Evolutionary conservation across 2,329 filamentous ascomycete species (phyloP), one percentile per base, ranked within the genome.

Genomic region (Arthrobotrys sinensis): DNA sequence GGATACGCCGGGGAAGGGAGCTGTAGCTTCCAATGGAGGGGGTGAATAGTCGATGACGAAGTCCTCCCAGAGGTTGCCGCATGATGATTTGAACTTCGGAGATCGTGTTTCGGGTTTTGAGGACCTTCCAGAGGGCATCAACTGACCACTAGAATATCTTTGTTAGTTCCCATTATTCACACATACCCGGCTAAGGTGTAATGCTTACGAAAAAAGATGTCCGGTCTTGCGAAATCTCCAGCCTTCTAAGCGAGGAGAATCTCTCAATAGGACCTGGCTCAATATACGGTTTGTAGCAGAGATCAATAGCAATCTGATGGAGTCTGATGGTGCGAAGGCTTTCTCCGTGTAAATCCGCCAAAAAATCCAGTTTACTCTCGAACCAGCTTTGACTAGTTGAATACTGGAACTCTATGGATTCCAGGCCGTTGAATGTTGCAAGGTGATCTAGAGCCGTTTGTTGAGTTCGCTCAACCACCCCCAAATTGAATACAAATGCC

Each of bases 51-150:
- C 4, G 60, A n/a, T 32, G 45, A 8, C 19, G n/a, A 16, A 3
- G 10, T 11, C 63, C 16, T 19, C 4, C 19, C 12, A 11, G 4
- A 3, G 14, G 50, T n/a, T 40, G 14, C 6, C 16, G 32, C 64
- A 76, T 69, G 6, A 12, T 55, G 21, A 76, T 55, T 24, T 69
- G 43, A 24, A 76, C 45, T 50, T 76, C 72, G 14, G 50, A 55
- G 34, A 76, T 76, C 3, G 64, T 76, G 10, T 28, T 57, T 14
- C n/a, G 19, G 10, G 12, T 32, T 4, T 43, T 38, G 11, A 76
- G 12, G 2, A 57, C 21, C 1, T 24, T 14, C 72, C 64, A 76
- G 11, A 76, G 60, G 8, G 21, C 3, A 21, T 66, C 45, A 12
- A 50, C 16, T 1, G 57, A 57, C 28, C 28, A 14, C 69, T 66